Conservation (phyloP, 1,139 yeast species). For the Suhomyces bribrorum region DNA sequence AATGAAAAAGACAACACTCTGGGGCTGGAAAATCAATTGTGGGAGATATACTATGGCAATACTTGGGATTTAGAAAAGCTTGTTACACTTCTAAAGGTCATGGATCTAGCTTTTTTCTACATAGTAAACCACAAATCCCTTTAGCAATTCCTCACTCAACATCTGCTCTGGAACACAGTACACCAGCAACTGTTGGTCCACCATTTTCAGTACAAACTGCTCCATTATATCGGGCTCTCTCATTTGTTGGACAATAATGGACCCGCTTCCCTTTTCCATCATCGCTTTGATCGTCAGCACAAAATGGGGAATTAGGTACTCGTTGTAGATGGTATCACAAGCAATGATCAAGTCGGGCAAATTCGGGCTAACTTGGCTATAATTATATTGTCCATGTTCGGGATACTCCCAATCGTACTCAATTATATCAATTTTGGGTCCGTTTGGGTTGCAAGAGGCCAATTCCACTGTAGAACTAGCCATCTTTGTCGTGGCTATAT, state of each 20-base stretch:
- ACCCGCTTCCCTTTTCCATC: conserved; percentile 35
- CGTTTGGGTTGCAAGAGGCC: conserved; percentile 1
- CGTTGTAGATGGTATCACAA: conserved; percentile 73
- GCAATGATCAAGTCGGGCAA: conserved; percentile 55
- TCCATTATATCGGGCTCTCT: conserved; percentile 57
- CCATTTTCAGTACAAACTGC: conserved; percentile 38
- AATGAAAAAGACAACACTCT: too few species aligned
- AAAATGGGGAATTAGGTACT: conserved; percentile 55
- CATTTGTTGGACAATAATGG: conserved; percentile 55
- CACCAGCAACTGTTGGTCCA: conserved; percentile 20
- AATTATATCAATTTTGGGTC: conserved; percentile 30
- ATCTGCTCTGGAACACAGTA: conserved; percentile 29
- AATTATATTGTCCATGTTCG: conserved; percentile 32
- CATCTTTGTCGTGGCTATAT: conserved; percentile 23
- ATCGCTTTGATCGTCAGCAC: conserved; percentile 42
- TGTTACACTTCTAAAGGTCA: too few species aligned
- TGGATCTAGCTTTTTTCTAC: too few species aligned
- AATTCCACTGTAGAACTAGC: conserved; percentile 17
- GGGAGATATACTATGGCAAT: too few species aligned
- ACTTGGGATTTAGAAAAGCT: too few species aligned
- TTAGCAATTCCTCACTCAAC: conserved; percentile 30
- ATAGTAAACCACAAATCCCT: conserved; percentile 51
- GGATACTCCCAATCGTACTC: conserved; percentile 69
- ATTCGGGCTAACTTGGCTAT: conserved; percentile 11
- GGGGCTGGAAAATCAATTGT: too few species aligned